A percentile compares a stretch with the other conserved stretches of the same genome.
Conservation (phyloP, 2,329 filamentous ascomycete genomes). For the Daldinia sp. region DNA sequence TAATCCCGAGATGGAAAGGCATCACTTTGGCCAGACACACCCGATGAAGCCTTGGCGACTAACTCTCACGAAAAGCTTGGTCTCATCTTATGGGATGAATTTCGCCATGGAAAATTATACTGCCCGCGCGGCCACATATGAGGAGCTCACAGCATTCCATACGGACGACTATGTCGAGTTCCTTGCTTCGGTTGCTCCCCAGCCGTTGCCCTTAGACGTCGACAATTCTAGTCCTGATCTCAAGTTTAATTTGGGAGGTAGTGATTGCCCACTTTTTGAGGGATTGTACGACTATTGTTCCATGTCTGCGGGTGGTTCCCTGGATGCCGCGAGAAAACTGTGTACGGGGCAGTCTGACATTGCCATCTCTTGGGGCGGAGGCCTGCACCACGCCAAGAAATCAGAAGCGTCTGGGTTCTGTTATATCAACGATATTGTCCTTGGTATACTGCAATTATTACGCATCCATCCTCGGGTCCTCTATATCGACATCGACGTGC, state of each 20-base stretch:
- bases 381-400: slow-evolving; percentile 95
- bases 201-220: slow-evolving; percentile 69
- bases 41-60: slow-evolving; percentile 99
- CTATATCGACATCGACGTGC: slow-evolving; percentile 96
- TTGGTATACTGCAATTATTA: slow-evolving; percentile 84
- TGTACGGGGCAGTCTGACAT: slow-evolving; percentile 89
- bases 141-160: slow-evolving; percentile 89
- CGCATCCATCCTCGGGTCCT: slow-evolving; percentile 91
- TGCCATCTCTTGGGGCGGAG: slow-evolving; percentile 96
- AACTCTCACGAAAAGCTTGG: slow-evolving; percentile 92
- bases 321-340: slow-evolving; percentile 91
- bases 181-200: slow-evolving; percentile 74
- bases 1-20: slow-evolving; percentile 92
- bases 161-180: slow-evolving; percentile 91
- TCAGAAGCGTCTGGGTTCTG: slow-evolving; percentile 95
- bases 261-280: slow-evolving; percentile 96
- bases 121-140: slow-evolving; percentile 81
- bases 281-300: slow-evolving; percentile 95
- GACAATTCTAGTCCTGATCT: slow-evolving; percentile 69
- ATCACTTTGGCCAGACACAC: slow-evolving; percentile 96
- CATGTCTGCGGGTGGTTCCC: slow-evolving; percentile 87
- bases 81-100: slow-evolving; percentile 94
- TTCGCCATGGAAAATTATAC: slow-evolving; percentile 96
- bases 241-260: slow-evolving; percentile 86
- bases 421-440: slow-evolving; percentile 98